Evolutionary conservation across 2,329 filamentous ascomycete genomes (phyloP).

Genomic region (Scleromitrula shiraiana): DNA sequence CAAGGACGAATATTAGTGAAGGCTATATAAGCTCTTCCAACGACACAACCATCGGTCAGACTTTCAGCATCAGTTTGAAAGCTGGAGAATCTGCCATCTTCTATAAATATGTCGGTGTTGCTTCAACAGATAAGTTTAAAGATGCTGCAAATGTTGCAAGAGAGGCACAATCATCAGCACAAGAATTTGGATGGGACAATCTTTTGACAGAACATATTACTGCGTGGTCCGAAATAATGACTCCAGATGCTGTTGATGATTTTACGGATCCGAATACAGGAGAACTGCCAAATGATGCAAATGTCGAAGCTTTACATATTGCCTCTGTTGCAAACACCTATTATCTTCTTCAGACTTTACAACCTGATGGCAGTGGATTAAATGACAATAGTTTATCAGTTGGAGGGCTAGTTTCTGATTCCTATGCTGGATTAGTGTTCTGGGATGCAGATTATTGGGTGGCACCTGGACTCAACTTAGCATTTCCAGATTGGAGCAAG

Average conservation of each 20-base stretch:
- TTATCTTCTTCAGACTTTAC: constrained; percentile 44
- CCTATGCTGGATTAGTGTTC: constrained; percentile 50
- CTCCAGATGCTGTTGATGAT: constrained; percentile 53
- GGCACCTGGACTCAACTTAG: constrained; percentile 51
- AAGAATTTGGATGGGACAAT: constrained; percentile 44
- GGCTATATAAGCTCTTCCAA: constrained; percentile 44
- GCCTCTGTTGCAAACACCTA: constrained; percentile 46
- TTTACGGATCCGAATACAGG: constrained; percentile 50
- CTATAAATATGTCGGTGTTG: constrained; percentile 60
- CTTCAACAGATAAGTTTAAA: constrained; percentile 59
- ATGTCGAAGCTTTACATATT: constrained; percentile 47
- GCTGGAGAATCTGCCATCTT: constrained; percentile 46
- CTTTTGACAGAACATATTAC: constrained; percentile 47
- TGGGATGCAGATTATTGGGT: constrained; percentile 36
- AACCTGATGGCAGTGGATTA: constrained; percentile 42
- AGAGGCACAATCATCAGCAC: constrained; percentile 43
- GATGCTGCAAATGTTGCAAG: constrained; percentile 48
- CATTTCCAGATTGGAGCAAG: constrained; percentile 53
- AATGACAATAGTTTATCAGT: constrained; percentile 58
- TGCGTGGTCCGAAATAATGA: constrained; percentile 56
- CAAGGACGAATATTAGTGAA: constrained; percentile 19
- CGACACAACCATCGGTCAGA: constrained; percentile 56
- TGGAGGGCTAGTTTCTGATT: constrained; percentile 59
- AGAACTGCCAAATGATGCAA: constrained; percentile 48
- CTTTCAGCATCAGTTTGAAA: constrained; percentile 43